Evolutionary conservation across 2,329 filamentous ascomycete genomes (phyloP).

Genomic region (Onygena corvina): DNA sequence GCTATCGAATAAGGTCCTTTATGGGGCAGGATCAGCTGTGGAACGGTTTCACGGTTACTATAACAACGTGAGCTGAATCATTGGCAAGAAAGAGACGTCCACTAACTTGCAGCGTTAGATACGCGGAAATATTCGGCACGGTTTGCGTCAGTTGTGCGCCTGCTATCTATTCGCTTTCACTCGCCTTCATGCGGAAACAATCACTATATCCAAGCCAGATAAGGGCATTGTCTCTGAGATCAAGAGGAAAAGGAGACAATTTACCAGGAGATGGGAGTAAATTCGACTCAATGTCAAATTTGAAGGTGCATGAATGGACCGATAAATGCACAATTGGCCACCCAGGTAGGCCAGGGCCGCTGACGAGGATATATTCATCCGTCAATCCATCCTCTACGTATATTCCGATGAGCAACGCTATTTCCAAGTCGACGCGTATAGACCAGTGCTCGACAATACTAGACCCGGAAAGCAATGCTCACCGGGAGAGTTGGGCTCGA

Average conservation of each 20-base stretch:
- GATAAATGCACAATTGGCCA: slow-evolving; percentile 2
- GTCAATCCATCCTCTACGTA: background rate
- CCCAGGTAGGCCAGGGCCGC: background rate
- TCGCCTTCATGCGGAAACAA: background rate
- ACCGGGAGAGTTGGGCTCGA: background rate
- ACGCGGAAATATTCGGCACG: slow-evolving; percentile 5
- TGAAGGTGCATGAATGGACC: background rate
- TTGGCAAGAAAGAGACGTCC: background rate
- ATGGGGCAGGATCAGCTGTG: background rate
- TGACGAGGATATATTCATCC: slow-evolving; percentile 2
- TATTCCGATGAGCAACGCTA: background rate
- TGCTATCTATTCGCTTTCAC: background rate
- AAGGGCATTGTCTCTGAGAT: background rate
- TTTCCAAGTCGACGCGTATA: background rate
- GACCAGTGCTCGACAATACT: slow-evolving; percentile 4
- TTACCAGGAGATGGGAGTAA: background rate
- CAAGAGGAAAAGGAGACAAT: background rate
- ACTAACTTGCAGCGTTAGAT: background rate
- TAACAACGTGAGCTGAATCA: background rate
- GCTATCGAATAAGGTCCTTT: slow-evolving; percentile 1
- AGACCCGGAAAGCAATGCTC: background rate
- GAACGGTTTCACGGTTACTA: slow-evolving; percentile 3
- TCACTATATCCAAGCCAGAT: background rate
- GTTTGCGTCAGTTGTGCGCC: slow-evolving; percentile 1
- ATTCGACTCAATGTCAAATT: slow-evolving; percentile 2